phyloP scores from a whole-genome alignment of 352 stramenopile species.

The Lagenidium giganteum region DNA sequence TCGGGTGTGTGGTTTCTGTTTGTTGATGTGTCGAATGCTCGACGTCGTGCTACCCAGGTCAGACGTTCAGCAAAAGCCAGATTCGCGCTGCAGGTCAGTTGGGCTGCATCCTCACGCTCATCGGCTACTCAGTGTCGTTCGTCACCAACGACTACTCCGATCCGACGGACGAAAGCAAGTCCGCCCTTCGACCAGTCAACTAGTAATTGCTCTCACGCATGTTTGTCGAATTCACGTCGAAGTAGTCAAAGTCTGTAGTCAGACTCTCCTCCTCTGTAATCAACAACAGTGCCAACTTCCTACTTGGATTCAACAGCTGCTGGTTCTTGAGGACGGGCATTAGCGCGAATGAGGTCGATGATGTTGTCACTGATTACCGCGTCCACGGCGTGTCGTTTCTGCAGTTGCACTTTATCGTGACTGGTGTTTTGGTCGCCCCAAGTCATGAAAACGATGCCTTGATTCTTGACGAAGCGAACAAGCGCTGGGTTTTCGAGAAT shows the following conservation, averaged over 20 bases:
- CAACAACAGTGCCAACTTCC: too few relatives aligned
- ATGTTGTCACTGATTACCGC: conserved; percentile 83
- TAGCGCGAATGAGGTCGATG: conserved; percentile 50
- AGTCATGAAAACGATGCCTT: conserved; percentile 42
- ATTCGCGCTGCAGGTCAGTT: conserved; percentile 43
- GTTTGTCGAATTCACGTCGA: too few relatives aligned
- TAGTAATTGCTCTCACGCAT: too few relatives aligned
- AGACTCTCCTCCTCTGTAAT: too few relatives aligned
- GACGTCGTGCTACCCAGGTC: too few relatives aligned
- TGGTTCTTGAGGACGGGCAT: too few relatives aligned
- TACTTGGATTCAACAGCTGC: too few relatives aligned
- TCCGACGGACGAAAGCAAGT: too few relatives aligned
- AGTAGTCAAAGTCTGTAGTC: too few relatives aligned
- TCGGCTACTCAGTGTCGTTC: conserved; percentile 53
- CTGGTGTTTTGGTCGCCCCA: conserved; percentile 83
- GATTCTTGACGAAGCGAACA: conserved; percentile 45
- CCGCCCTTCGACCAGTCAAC: too few relatives aligned
- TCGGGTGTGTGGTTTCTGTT: too few relatives aligned
- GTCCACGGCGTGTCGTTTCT: conserved; percentile 66
- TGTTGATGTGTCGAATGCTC: too few relatives aligned
- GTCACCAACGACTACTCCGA: conserved; percentile 35
- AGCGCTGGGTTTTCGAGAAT: conserved; percentile 52
- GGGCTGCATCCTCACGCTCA: conserved; percentile 38
- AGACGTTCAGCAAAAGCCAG: conserved; percentile 47
- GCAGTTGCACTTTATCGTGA: conserved; percentile 56